phyloP scores from a whole-genome alignment of 768 basidiomycete genomes.

The Pisolithus microcarpus region DNA sequence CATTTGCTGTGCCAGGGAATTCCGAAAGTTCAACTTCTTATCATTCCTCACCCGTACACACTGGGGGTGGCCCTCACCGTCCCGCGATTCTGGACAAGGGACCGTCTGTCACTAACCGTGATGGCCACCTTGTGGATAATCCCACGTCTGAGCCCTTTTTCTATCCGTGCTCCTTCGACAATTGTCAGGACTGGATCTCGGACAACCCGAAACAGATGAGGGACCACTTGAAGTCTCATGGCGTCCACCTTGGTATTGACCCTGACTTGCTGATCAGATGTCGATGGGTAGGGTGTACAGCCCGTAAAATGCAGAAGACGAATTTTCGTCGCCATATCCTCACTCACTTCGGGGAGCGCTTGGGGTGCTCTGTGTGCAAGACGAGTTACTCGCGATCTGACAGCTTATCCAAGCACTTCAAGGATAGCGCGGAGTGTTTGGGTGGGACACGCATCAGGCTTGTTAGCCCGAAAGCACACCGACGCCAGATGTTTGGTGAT shows the following conservation, averaged over 20 bases:
- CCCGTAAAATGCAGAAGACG: background rate
- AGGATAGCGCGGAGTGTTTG: slow-evolving; percentile 1
- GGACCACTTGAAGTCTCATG: slow-evolving; percentile 10
- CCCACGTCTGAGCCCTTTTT: background rate
- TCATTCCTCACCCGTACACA: background rate
- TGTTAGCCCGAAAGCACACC: slow-evolving; percentile 13
- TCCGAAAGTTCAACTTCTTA: background rate
- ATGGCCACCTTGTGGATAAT: slow-evolving; percentile 4
- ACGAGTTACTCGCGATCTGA: slow-evolving; percentile 10
- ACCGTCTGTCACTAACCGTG: slow-evolving; percentile 3
- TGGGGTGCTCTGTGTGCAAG: slow-evolving; percentile 15
- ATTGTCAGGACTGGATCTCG: slow-evolving; percentile 16
- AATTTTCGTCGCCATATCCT: slow-evolving; percentile 14
- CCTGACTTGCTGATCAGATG: background rate
- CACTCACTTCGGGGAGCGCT: slow-evolving; percentile 11
- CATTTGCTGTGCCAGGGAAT: background rate
- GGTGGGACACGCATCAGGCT: slow-evolving; percentile 1
- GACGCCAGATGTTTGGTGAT: slow-evolving; percentile 1
- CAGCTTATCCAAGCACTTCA: slow-evolving; percentile 9
- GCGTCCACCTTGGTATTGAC: slow-evolving; percentile 1
- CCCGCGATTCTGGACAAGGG: background rate
- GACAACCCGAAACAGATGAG: slow-evolving; percentile 9
- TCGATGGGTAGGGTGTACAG: slow-evolving; percentile 11
- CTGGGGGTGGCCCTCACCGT: background rate
- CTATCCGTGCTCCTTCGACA: slow-evolving; percentile 15